phyloP scores from a whole-genome alignment of 495 filamentous ascomycete genomes.

The Sphaerosporella brunnea region DNA sequence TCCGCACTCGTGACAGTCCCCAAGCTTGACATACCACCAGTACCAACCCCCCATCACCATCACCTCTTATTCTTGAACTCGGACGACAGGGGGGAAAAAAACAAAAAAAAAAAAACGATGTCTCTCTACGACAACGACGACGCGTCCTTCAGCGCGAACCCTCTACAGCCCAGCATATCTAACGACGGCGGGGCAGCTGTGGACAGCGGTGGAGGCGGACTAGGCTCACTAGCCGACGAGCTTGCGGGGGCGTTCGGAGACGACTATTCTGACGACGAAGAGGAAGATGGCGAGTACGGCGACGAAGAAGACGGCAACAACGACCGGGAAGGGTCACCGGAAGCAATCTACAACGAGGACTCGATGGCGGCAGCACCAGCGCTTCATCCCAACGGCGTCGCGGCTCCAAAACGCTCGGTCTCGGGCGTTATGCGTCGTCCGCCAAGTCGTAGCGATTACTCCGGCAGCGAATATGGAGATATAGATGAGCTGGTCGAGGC shows the following conservation, averaged over 20 bases:
- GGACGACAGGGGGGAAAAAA: too few relatives aligned
- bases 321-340: conserved; percentile 4
- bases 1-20: too few relatives aligned
- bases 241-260: conserved; percentile 44
- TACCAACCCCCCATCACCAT: too few relatives aligned
- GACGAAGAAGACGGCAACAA: conserved; percentile 20
- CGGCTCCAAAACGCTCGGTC: neutral
- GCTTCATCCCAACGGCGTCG: neutral
- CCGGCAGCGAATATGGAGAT: conserved; percentile 44
- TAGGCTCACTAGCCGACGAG: conserved; percentile 75
- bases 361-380: neutral
- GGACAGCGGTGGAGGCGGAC: conserved; percentile 43
- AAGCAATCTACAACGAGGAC: conserved; percentile 1
- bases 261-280: conserved; percentile 39
- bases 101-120: too few relatives aligned
- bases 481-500: conserved; percentile 5
- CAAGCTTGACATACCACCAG: too few relatives aligned
- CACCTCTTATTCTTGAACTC: too few relatives aligned
- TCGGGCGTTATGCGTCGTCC: neutral
- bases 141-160: neutral
- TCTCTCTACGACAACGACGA: conserved; percentile 3
- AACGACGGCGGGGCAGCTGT: neutral
- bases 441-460: conserved; percentile 32
- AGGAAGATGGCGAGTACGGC: conserved; percentile 38
- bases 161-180: neutral